A percentile compares a stretch with the other conserved stretches of the same genome.
phyloP scores from a whole-genome alignment of 2,329 filamentous ascomycete species.

The Helotiales sp. region DNA sequence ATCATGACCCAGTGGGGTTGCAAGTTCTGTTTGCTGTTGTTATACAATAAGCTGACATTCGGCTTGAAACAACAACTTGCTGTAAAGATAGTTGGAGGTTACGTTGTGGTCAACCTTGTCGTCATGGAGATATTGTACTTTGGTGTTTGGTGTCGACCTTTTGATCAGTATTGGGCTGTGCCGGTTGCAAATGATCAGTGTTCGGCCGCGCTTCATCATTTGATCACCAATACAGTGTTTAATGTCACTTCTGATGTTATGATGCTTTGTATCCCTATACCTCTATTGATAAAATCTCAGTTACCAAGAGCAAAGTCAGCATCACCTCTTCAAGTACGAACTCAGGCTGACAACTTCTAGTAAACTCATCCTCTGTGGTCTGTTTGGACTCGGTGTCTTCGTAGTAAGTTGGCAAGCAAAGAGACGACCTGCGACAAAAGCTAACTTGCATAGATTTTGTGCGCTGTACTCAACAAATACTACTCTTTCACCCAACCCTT shows the following conservation, averaged over 20 bases:
- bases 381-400: constrained; percentile 48
- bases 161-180: constrained; percentile 57
- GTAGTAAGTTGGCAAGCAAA: constrained; percentile 39
- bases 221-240: constrained; percentile 58
- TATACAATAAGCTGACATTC: constrained; percentile 56
- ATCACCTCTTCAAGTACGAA: not conserved
- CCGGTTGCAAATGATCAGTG: constrained; percentile 57
- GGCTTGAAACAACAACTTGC: constrained; percentile 47
- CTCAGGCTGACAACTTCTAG: constrained; percentile 43
- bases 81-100: constrained; percentile 50
- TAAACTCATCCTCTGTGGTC: constrained; percentile 50
- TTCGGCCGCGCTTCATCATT: constrained; percentile 55
- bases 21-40: constrained; percentile 56
- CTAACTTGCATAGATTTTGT: constrained; percentile 43
- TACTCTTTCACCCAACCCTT: constrained; percentile 42
- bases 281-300: constrained; percentile 45
- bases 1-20: constrained; percentile 56
- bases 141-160: constrained; percentile 56
- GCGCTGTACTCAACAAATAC: constrained; percentile 50
- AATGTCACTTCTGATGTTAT: constrained; percentile 61
- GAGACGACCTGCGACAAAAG: not conserved
- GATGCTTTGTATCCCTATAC: constrained; percentile 59
- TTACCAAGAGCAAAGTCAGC: constrained; percentile 36
- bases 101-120: constrained; percentile 48
- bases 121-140: constrained; percentile 51